Conservation (phyloP, 2,329 filamentous ascomycete genomes). For the Exophiala lecanii-corni region DNA sequence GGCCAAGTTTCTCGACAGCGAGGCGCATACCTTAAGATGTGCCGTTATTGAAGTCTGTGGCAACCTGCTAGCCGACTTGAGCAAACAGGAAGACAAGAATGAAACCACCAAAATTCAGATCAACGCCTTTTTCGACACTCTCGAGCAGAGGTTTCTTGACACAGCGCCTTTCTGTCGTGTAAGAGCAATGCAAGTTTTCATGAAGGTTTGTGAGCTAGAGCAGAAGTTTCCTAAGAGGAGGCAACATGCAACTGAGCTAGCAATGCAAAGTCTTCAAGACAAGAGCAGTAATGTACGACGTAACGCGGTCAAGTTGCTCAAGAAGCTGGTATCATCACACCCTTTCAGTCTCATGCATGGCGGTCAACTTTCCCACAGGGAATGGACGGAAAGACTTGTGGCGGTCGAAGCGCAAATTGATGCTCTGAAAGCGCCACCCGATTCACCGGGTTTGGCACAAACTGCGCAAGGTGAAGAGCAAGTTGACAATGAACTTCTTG, state of each 20-base stretch:
- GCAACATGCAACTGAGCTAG: slow-evolving; percentile 80
- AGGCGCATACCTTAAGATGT: slow-evolving; percentile 90
- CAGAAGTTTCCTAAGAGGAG: slow-evolving; percentile 92
- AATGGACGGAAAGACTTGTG: slow-evolving; percentile 79
- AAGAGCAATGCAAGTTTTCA: slow-evolving; percentile 86
- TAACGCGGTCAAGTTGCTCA: slow-evolving; percentile 90
- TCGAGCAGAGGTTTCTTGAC: slow-evolving; percentile 93
- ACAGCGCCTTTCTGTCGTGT: slow-evolving; percentile 95
- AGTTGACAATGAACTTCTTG: slow-evolving; percentile 72
- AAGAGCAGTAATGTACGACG: slow-evolving; percentile 96
- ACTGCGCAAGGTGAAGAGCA: slow-evolving; percentile 59
- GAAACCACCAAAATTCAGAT: slow-evolving; percentile 94
- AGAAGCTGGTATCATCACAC: slow-evolving; percentile 84
- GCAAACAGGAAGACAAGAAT: slow-evolving; percentile 81
- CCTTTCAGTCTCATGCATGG: slow-evolving; percentile 91
- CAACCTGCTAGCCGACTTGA: slow-evolving; percentile 87
- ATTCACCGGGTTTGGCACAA: slow-evolving; percentile 67
- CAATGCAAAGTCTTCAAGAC: slow-evolving; percentile 85
- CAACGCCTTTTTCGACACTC: slow-evolving; percentile 92
- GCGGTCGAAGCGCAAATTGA: slow-evolving; percentile 78
- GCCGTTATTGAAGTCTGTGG: slow-evolving; percentile 95
- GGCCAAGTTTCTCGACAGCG: slow-evolving; percentile 91
- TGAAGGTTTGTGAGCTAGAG: slow-evolving; percentile 87
- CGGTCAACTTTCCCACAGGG: slow-evolving; percentile 74
- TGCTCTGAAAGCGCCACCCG: slow-evolving; percentile 71